Percentiles rank a stretch among this genome's conserved stretches.
Conservation (phyloP, 768 basidiomycete genomes). For the Imleria badia region DNA sequence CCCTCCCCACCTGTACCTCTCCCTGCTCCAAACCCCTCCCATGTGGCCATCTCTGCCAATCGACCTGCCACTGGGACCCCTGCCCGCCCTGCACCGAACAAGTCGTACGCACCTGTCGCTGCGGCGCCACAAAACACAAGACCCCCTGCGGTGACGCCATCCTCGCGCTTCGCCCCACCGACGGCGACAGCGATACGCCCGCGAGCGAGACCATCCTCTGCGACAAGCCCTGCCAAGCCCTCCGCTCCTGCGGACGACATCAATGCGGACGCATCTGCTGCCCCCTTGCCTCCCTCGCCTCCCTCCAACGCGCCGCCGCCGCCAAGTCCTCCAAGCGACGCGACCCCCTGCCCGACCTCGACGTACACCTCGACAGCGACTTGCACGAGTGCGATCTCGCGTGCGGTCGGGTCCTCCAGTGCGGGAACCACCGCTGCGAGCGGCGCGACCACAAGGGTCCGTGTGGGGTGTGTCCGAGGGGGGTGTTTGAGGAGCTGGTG, state of each 20-base stretch:
- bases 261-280: slow-evolving; percentile 86
- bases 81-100: slow-evolving; percentile 79
- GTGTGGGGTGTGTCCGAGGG: slow-evolving; percentile 82
- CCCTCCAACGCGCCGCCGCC: slow-evolving; percentile 54
- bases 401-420: slow-evolving; percentile 69
- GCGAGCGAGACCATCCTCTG: slow-evolving; percentile 73
- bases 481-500: slow-evolving; percentile 88
- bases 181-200: slow-evolving; percentile 27
- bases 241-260: slow-evolving; percentile 84
- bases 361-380: slow-evolving; percentile 38
- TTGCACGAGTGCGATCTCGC: slow-evolving; percentile 84
- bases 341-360: slow-evolving; percentile 17
- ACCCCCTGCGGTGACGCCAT: slow-evolving; percentile 44
- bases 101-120: slow-evolving; percentile 80
- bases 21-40: slow-evolving; percentile 63
- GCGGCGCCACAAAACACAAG: slow-evolving; percentile 63
- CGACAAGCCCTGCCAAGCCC: slow-evolving; percentile 71
- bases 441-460: slow-evolving; percentile 77
- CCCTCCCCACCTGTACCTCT: slow-evolving; percentile 77
- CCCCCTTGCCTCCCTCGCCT: slow-evolving; percentile 70
- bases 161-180: slow-evolving; percentile 14
- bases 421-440: slow-evolving; percentile 81
- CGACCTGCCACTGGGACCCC: slow-evolving; percentile 69
- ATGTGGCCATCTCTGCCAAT: slow-evolving; percentile 76
- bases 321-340: slow-evolving; percentile 51